Percentiles rank a stretch among this genome's conserved stretches.
Conservation (phyloP, 176 grass and related monocot genomes). For the Oryza glaberrima region DNA sequence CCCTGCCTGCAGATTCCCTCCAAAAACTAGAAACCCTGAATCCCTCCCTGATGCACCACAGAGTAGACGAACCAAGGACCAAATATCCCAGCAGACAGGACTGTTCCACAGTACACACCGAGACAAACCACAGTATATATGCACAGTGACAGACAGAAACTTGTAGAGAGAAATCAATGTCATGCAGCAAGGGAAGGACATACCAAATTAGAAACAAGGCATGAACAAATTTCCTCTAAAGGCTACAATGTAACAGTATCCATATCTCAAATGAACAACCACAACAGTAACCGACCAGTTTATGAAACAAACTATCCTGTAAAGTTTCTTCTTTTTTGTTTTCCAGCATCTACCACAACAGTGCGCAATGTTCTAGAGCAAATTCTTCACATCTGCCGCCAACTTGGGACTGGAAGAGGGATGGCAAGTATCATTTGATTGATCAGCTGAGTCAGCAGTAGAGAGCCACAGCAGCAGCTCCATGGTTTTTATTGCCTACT, state of each 20-base stretch:
- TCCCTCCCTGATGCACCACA: too few relatives aligned
- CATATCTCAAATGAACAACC: slow-evolving; percentile 20
- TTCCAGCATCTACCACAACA: slow-evolving; percentile 34
- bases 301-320: slow-evolving; percentile 49
- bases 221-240: neutral
- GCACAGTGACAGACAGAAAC: neutral
- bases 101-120: neutral
- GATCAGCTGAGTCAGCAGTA: slow-evolving; percentile 52
- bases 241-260: slow-evolving; percentile 16
- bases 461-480: neutral
- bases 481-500: slow-evolving; percentile 46
- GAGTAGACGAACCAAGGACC: too few relatives aligned
- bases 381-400: slow-evolving; percentile 39
- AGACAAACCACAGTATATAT: neutral
- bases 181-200: neutral
- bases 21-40: too few relatives aligned
- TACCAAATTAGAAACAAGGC: neutral
- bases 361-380: slow-evolving; percentile 12
- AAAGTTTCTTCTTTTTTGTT: neutral
- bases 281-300: slow-evolving; percentile 9
- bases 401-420: slow-evolving; percentile 29
- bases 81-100: neutral
- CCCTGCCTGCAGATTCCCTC: neutral
- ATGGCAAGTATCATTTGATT: slow-evolving; percentile 31
- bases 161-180: neutral